phyloP scores from a whole-genome alignment of 2,329 filamentous ascomycete species.

The Aspergillus novofumigatus region DNA sequence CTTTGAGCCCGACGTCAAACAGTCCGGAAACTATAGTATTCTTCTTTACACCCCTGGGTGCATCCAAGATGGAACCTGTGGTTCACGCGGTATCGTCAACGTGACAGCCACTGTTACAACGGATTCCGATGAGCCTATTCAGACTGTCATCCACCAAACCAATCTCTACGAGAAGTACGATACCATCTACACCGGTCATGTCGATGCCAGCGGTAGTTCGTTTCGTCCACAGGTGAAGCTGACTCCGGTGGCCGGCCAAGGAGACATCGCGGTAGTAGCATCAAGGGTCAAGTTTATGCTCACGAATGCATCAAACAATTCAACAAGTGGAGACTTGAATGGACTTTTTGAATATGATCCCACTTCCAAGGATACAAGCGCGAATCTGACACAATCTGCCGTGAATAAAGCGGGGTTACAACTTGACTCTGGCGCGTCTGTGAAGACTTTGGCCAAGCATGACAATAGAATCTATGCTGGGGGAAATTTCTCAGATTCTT shows the following conservation, averaged over 20 bases:
- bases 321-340: conserved; percentile 69
- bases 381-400: conserved; percentile 65
- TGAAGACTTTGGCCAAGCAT: conserved; percentile 64
- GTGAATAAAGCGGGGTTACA: conserved; percentile 72
- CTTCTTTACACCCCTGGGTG: conserved; percentile 93
- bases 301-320: conserved; percentile 57
- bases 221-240: conserved; percentile 82
- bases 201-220: conserved; percentile 67
- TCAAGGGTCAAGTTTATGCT: conserved; percentile 74
- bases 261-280: conserved; percentile 75
- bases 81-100: conserved; percentile 72
- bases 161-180: conserved; percentile 98
- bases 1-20: conserved; percentile 69
- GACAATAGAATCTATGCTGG: conserved; percentile 68
- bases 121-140: conserved; percentile 47
- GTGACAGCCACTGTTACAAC: conserved; percentile 68
- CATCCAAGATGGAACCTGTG: conserved; percentile 70
- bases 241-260: conserved; percentile 58
- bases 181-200: conserved; percentile 77
- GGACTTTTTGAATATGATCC: conserved; percentile 88
- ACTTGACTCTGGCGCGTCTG: conserved; percentile 62
- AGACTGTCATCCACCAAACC: conserved; percentile 73
- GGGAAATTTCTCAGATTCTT: conserved; percentile 73
- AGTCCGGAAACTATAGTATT: conserved; percentile 88
- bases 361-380: conserved; percentile 49